Percentiles rank a stretch among this genome's conserved stretches.
Conservation (phyloP, 2,329 filamentous ascomycete genomes). For the Claviceps sp. region DNA sequence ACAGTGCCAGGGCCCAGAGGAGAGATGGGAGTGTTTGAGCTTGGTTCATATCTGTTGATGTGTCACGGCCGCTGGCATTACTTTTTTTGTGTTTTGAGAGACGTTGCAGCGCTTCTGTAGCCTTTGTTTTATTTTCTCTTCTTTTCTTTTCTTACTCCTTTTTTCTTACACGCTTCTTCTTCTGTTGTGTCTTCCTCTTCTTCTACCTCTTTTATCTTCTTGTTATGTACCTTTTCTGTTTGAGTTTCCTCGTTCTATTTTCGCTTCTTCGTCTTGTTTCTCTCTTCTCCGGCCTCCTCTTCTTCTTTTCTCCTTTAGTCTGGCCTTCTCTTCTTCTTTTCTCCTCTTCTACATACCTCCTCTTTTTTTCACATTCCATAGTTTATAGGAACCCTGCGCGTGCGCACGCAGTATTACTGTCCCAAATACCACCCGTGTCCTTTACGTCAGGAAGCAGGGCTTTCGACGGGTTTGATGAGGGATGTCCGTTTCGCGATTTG, state of each 20-base stretch:
- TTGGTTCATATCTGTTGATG: neutral
- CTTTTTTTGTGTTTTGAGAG: neutral
- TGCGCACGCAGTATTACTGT: neutral
- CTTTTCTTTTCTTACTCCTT: neutral
- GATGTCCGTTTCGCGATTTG: too few relatives aligned
- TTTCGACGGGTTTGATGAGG: too few relatives aligned
- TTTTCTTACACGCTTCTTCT: too few relatives aligned
- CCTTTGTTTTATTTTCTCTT: neutral
- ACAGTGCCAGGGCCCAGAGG: too few relatives aligned
- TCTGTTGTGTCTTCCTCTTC: too few relatives aligned
- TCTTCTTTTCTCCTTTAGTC: neutral
- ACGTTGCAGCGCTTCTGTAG: neutral
- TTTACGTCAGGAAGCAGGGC: too few relatives aligned
- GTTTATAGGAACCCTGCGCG: neutral
- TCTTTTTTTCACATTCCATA: neutral
- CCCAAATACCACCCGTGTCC: too few relatives aligned
- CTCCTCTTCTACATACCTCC: neutral
- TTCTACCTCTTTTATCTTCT: neutral
- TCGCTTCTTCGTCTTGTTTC: neutral
- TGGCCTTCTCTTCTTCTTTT: too few relatives aligned
- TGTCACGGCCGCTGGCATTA: neutral
- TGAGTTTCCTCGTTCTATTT: too few relatives aligned
- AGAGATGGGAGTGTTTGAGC: neutral
- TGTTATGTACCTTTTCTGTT: too few relatives aligned
- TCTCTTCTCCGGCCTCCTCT: neutral